Percentiles rank a stretch among this genome's conserved stretches.
These are phyloP conservation scores for Fraxinus velutina DNA, from an alignment of 305 asterid species.

Conservation along the genomic window DNA sequence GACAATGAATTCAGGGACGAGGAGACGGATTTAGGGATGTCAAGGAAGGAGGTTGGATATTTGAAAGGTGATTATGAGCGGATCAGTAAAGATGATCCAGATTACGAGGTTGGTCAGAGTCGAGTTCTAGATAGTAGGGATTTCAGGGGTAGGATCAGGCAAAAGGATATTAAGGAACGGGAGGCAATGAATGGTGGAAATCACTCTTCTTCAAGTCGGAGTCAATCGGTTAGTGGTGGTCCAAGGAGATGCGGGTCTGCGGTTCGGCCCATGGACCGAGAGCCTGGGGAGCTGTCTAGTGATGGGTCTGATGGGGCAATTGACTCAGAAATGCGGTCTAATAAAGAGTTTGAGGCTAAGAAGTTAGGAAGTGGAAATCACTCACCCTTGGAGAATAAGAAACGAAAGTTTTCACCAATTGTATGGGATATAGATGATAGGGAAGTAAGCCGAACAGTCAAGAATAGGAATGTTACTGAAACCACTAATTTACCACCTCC, in stretches of 20 bases:
- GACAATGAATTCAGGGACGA: slow-evolving; percentile 61
- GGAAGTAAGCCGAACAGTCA: slow-evolving; percentile 30
- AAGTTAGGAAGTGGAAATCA: slow-evolving; percentile 34
- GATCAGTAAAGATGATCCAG: slow-evolving; percentile 37
- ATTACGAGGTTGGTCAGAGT: slow-evolving; percentile 28
- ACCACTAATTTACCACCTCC: slow-evolving; percentile 27
- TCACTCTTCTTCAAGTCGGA: slow-evolving; percentile 45
- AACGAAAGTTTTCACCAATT: slow-evolving; percentile 77
- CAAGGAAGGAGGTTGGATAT: slow-evolving; percentile 45
- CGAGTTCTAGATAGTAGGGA: slow-evolving; percentile 33
- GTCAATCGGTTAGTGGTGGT: slow-evolving; percentile 44
- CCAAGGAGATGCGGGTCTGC: slow-evolving; percentile 31
- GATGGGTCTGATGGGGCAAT: slow-evolving; percentile 74
- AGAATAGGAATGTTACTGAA: slow-evolving; percentile 35
- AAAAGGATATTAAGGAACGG: slow-evolving; percentile 55
- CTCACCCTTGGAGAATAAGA: slow-evolving; percentile 40
- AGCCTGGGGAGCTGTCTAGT: slow-evolving; percentile 87
- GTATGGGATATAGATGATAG: slow-evolving; percentile 82
- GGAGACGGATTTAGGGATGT: slow-evolving; percentile 50
- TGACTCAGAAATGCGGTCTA: slow-evolving; percentile 39
- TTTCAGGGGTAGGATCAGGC: slow-evolving; percentile 44
- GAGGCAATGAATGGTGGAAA: slow-evolving; percentile 44
- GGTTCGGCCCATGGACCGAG: slow-evolving; percentile 47
- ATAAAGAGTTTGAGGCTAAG: slow-evolving; percentile 31
- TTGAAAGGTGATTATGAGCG: slow-evolving; percentile 48